A percentile compares a stretch with the other conserved stretches of the same genome.
Conservation (phyloP, 306 rosid genomes). For the Prunus davidiana region DNA sequence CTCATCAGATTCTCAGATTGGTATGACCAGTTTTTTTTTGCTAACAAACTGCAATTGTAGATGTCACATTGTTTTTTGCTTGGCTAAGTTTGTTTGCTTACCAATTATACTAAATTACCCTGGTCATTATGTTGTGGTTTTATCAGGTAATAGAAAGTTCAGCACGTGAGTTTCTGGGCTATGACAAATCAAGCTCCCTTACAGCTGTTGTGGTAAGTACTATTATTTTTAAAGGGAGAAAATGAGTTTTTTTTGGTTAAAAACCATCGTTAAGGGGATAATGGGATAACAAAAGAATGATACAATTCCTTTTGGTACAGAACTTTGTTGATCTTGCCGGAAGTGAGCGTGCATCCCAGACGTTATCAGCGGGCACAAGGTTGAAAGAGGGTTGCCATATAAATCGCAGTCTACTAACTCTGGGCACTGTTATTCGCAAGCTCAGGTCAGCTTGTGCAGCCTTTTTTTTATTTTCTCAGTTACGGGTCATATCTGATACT, state of each 20-base stretch:
- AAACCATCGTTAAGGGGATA: constrained; percentile 16
- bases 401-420: constrained; percentile 91
- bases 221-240: not conserved
- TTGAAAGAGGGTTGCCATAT: constrained; percentile 99
- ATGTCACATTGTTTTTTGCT: not conserved
- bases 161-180: constrained; percentile 79
- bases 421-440: constrained; percentile 97
- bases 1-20: constrained; percentile 98
- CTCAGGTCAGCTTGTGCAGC: constrained; percentile 65
- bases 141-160: constrained; percentile 92
- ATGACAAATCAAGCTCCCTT: constrained; percentile 91
- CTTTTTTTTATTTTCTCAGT: not conserved
- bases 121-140: constrained; percentile 17
- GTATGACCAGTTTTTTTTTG: constrained; percentile 38
- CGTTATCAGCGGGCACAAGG: constrained; percentile 86
- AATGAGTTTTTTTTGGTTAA: not conserved
- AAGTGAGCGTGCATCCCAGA: constrained; percentile 97
- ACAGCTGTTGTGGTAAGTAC: constrained; percentile 85
- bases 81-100: not conserved
- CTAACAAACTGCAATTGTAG: not conserved
- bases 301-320: constrained; percentile 31
- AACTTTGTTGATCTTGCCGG: constrained; percentile 97
- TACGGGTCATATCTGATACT: not conserved
- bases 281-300: not conserved
- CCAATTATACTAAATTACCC: constrained; percentile 21